Conservation (phyloP, 768 basidiomycete genomes). For the Neoboletus magnificus region DNA sequence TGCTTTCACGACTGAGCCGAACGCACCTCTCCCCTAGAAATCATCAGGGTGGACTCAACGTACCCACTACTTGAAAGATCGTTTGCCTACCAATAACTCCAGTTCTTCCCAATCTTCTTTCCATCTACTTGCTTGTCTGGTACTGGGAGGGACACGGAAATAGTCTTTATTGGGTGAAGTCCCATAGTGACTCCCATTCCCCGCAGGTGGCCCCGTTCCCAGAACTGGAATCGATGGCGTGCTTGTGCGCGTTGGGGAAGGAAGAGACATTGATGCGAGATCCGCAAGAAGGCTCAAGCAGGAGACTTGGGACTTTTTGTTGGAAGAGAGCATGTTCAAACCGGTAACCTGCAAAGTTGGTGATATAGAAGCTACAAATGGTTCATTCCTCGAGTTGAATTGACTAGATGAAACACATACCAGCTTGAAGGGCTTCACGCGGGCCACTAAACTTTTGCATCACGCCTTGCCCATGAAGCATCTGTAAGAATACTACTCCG, state of each 20-base stretch:
- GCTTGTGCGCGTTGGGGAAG: slow-evolving; percentile 14
- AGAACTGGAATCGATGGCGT: slow-evolving; percentile 20
- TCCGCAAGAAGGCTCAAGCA: slow-evolving; percentile 59
- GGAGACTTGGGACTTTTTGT: slow-evolving; percentile 54
- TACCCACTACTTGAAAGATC: background rate
- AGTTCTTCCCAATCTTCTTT: slow-evolving; percentile 94
- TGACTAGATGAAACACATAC: slow-evolving; percentile 33
- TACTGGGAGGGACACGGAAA: slow-evolving; percentile 38
- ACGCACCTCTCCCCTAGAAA: slow-evolving; percentile 77
- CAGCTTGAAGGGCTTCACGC: slow-evolving; percentile 52
- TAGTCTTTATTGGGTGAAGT: slow-evolving; percentile 70
- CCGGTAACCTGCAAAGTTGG: slow-evolving; percentile 49
- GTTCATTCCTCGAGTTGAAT: background rate
- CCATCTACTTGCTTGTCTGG: slow-evolving; percentile 72
- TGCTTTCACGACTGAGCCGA: slow-evolving; percentile 94
- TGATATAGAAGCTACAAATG: slow-evolving; percentile 49
- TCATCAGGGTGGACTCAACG: background rate
- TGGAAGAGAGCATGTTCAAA: slow-evolving; percentile 55
- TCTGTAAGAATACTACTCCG: slow-evolving; percentile 78
- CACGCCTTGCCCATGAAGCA: slow-evolving; percentile 78
- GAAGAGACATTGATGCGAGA: slow-evolving; percentile 43
- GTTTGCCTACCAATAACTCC: slow-evolving; percentile 60
- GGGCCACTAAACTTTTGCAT: slow-evolving; percentile 51
- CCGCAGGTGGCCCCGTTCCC: slow-evolving; percentile 48
- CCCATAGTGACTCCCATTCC: slow-evolving; percentile 30